Conservation (phyloP, 2,329 filamentous ascomycete genomes). For the Penicillium sp. region DNA sequence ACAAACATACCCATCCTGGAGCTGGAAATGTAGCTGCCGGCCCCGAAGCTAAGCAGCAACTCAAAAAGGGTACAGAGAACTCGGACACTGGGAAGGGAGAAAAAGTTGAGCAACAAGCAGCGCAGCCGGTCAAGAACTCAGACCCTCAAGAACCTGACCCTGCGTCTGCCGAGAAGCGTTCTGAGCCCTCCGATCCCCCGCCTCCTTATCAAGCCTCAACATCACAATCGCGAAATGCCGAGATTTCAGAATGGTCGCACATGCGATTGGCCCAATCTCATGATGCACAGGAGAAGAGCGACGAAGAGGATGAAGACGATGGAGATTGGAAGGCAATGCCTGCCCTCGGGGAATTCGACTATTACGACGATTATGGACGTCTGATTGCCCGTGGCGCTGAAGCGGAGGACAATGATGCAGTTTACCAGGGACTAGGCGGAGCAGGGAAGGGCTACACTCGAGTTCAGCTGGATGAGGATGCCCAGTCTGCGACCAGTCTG, state of each 20-base stretch:
- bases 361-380: conserved; percentile 90
- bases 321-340: conserved; percentile 95
- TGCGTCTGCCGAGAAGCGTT: conserved; percentile 7
- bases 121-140: conserved; percentile 3
- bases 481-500: conserved; percentile 87
- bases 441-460: conserved; percentile 93
- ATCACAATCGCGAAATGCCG: conserved; percentile 24
- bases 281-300: conserved; percentile 37
- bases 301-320: conserved; percentile 51
- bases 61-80: background rate
- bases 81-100: background rate
- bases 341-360: conserved; percentile 82
- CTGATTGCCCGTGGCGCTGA: conserved; percentile 75
- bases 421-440: conserved; percentile 73
- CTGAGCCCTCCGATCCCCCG: conserved; percentile 3
- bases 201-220: conserved; percentile 15
- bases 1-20: background rate
- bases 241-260: conserved; percentile 82
- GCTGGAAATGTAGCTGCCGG: conserved; percentile 15
- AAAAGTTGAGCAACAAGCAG: background rate
- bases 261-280: conserved; percentile 63
- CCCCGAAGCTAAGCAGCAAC: conserved; percentile 19
- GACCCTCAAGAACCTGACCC: conserved; percentile 2
- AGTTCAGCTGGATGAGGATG: conserved; percentile 92
- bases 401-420: conserved; percentile 64